Conservation (phyloP, 352 stramenopile species). For the Blastocystis sp. region DNA sequence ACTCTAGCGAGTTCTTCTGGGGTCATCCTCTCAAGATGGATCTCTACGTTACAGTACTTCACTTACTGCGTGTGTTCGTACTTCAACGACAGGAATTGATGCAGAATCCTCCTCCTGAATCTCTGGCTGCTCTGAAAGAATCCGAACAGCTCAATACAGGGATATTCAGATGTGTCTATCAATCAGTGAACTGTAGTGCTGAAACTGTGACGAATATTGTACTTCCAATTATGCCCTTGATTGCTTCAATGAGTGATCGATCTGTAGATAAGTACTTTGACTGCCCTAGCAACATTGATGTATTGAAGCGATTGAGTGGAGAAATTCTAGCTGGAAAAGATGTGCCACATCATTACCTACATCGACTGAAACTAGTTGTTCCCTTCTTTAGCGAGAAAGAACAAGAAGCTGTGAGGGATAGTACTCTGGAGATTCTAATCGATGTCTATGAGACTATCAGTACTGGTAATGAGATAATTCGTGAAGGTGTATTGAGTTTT, state of each 20-base stretch:
- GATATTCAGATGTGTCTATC: slow-evolving; percentile 43
- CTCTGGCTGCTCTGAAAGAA: neutral
- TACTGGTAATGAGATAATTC: neutral
- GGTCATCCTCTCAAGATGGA: slow-evolving; percentile 38
- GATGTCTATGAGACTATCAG: neutral
- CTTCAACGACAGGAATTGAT: neutral
- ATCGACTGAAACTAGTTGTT: neutral
- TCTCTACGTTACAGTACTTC: slow-evolving; percentile 30
- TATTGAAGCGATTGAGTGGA: neutral
- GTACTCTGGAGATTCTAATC: neutral
- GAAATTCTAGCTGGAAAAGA: slow-evolving; percentile 29
- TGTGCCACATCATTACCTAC: neutral
- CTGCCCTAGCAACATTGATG: neutral
- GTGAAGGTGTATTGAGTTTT: neutral
- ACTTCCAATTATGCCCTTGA: neutral
- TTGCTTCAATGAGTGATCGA: neutral
- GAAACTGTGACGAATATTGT: neutral
- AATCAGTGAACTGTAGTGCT: slow-evolving; percentile 11
- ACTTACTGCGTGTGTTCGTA: slow-evolving; percentile 13
- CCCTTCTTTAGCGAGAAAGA: neutral
- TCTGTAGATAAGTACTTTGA: slow-evolving; percentile 4
- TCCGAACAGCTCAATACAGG: neutral
- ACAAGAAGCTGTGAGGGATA: neutral
- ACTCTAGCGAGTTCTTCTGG: slow-evolving; percentile 29
- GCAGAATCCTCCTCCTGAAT: neutral